Evolutionary conservation across 176 grass and related monocot genomes (phyloP).

Genomic region (Carex myosuroides): DNA sequence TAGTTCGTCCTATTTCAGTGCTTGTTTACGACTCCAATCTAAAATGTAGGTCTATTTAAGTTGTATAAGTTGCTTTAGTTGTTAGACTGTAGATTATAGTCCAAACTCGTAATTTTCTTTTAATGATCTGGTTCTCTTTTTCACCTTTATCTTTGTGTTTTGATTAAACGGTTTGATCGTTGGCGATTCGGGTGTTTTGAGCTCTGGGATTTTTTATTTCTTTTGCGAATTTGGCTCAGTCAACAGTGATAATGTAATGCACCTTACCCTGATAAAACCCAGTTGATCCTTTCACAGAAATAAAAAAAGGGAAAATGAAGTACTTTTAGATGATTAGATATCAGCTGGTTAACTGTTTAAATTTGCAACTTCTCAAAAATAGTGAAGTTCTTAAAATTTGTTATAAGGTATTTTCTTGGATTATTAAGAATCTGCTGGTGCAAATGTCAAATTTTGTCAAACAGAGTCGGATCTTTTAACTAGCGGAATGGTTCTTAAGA

Average conservation of each 20-base stretch:
- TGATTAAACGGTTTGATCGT: neutral
- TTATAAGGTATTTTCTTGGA: neutral
- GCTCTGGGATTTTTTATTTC: neutral
- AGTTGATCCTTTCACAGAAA: neutral
- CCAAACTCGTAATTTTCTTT: neutral
- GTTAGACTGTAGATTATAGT: neutral
- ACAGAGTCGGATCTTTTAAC: neutral
- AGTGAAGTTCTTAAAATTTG: neutral
- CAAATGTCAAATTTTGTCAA: neutral
- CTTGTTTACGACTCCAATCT: neutral
- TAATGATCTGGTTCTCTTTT: neutral
- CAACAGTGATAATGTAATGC: neutral
- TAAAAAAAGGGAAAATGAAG: neutral
- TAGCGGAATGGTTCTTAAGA: neutral
- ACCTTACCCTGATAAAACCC: neutral
- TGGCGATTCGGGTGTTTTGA: neutral
- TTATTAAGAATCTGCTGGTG: neutral
- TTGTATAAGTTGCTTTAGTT: neutral
- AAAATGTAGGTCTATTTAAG: neutral
- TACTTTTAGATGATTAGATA: neutral
- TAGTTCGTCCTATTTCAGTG: neutral
- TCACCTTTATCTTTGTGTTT: neutral
- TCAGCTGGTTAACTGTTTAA: neutral
- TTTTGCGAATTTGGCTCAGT: neutral
- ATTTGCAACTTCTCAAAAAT: neutral